phyloP scores from a whole-genome alignment of 108 stramenopile species.

The Conticribra guillardii region DNA sequence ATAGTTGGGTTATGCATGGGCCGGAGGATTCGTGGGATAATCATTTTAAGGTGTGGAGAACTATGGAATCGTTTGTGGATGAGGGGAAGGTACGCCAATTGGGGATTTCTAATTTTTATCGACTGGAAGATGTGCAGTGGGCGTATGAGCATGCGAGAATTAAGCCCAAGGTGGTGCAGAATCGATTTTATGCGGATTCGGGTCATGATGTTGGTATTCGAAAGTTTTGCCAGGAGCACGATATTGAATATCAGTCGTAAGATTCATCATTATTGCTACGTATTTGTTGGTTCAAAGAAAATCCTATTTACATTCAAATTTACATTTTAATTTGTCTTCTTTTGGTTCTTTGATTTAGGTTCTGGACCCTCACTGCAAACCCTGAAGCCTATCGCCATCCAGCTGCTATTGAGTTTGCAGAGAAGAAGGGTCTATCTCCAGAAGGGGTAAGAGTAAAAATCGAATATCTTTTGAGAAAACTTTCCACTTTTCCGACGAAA shows the following conservation, averaged over 20 bases:
- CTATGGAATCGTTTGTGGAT: conserved; percentile 52
- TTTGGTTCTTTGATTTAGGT: conserved; percentile 19
- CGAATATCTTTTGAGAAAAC: too few species aligned
- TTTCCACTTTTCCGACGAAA: too few species aligned
- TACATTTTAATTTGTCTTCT: not conserved
- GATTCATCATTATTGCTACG: too few species aligned
- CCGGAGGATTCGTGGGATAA: conserved; percentile 48
- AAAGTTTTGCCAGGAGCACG: conserved; percentile 68
- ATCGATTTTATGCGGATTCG: conserved; percentile 61
- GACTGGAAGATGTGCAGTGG: conserved; percentile 48
- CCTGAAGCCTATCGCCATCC: conserved; percentile 39
- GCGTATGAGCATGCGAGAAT: conserved; percentile 54
- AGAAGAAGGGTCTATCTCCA: conserved; percentile 35
- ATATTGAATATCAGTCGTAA: conserved; percentile 84
- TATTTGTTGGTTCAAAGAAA: too few species aligned
- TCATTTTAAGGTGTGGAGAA: conserved; percentile 42
- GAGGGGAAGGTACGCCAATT: conserved; percentile 48
- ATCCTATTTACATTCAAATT: too few species aligned
- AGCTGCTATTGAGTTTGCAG: conserved; percentile 36
- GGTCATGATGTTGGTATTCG: conserved; percentile 62
- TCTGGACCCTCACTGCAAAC: conserved; percentile 73
- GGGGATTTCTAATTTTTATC: conserved; percentile 63
- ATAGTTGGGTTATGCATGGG: conserved; percentile 79
- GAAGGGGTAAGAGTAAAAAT: conserved; percentile 46
- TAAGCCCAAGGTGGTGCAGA: conserved; percentile 61